Base-by-base conservation (phyloP, 768 basidiomycete genomes). In the Amanita rimosa region DNA sequence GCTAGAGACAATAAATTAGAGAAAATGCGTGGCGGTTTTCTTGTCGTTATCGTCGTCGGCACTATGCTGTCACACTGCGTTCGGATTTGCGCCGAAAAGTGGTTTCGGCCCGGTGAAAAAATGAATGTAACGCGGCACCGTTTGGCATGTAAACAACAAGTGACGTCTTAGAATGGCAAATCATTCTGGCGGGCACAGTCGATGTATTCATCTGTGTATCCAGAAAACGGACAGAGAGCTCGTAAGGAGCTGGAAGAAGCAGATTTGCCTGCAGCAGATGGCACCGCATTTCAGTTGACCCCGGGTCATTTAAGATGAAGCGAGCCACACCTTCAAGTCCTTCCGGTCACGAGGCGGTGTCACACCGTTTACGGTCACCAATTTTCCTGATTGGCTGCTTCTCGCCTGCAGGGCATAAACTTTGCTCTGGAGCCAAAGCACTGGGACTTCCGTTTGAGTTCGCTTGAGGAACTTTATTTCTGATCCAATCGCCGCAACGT, bases 71-170 rank as follows among this genome's bases (percentile, higher is more conserved):
- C 48, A 49, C 69, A 64, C 65, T 67, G 71, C 66, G 74, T 74
- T 70, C 74, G 75, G 74, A 74, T 74, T 77, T 70, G 66, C 73
- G 69, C 76, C 74, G 75, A 76, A 76, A 76, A 71, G 67, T 72
- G 65, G 61, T 61, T 71, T 75, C 75, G 75, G 74, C 66, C 75
- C 73, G 74, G 70, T 60, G 74, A 46, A 27, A 48, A 43, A 64
- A 62, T 62, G 60, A 67, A 66, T 60, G 58, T 59, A 62, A 64
- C 59, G 58, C 58, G 57, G 59, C 49, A 54, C 56, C 62, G 58
- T 62, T 68, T 71, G 61, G 58, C 62, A 61, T 58, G 60, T 62
- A 69, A 64, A 68, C 64, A 67, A 67, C 56, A 52, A 52, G 54
- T 54, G 53, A 50, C 57, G 53, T 42, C 33, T 42, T 19, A 42